Evolutionary conservation across 371 early-diverging fungal genomes (phyloP).

Genomic region (Mucor racemosus): DNA sequence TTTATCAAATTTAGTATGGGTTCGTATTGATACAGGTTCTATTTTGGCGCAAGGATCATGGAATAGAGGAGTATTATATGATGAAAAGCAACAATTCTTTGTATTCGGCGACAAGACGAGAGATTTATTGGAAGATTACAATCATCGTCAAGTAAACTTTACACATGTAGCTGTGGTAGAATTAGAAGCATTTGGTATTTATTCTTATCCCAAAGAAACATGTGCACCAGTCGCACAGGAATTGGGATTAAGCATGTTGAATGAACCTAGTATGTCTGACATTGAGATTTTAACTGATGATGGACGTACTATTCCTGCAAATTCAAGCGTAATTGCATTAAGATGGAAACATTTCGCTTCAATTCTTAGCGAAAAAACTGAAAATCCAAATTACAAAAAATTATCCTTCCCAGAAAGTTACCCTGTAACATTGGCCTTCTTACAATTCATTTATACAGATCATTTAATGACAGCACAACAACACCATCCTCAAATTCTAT

Average conservation of each 20-base stretch:
- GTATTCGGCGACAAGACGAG: slow-evolving; percentile 78
- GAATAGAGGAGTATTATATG: slow-evolving; percentile 76
- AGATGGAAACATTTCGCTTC: slow-evolving; percentile 73
- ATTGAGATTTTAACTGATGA: slow-evolving; percentile 69
- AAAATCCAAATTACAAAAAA: slow-evolving; percentile 29
- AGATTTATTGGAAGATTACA: slow-evolving; percentile 74
- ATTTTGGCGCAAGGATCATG: slow-evolving; percentile 73
- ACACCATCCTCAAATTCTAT: slow-evolving; percentile 63
- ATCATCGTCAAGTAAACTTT: slow-evolving; percentile 79
- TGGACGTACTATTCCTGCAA: slow-evolving; percentile 64
- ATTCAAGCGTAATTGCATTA: slow-evolving; percentile 65
- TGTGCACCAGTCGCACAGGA: slow-evolving; percentile 65
- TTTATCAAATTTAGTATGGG: slow-evolving; percentile 68
- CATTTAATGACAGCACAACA: slow-evolving; percentile 72
- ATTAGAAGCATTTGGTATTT: slow-evolving; percentile 77
- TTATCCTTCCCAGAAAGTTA: slow-evolving; percentile 66
- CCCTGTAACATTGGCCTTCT: slow-evolving; percentile 66
- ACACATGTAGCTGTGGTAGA: slow-evolving; percentile 73
- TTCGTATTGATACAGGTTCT: slow-evolving; percentile 70
- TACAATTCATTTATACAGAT: slow-evolving; percentile 78
- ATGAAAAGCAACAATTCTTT: slow-evolving; percentile 62
- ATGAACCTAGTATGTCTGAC: slow-evolving; percentile 70
- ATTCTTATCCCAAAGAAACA: slow-evolving; percentile 58
- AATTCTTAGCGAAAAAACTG: slow-evolving; percentile 34
- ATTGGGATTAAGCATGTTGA: slow-evolving; percentile 58